Evolutionary conservation across 495 filamentous ascomycete genomes (phyloP), one percentile per base, ranked within the genome.

Genomic region (Podospora bellae-mahoneyi): DNA sequence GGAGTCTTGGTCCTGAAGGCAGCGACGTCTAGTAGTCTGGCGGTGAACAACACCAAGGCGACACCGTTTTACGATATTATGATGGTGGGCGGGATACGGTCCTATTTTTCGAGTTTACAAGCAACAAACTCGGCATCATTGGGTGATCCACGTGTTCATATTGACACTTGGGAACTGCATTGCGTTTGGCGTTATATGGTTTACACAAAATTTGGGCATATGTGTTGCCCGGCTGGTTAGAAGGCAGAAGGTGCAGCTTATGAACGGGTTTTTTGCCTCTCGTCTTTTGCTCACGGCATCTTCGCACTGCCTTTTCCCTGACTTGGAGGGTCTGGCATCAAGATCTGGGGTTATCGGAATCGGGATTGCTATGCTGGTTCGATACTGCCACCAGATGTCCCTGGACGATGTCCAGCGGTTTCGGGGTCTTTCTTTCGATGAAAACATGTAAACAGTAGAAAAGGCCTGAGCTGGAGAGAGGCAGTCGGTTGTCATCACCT

Each of bases 131-230:
- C 39, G 13, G 39, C 13, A 10, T 13, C 13, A 13, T 48, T 13
- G 13, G 2, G 7, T 48, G 39, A 9, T 48, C 9, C 39, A 48
- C 54, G 61, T 66, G 65, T 58, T 58, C 55, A 23, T 23, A 23
- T 3, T 58, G 20, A 58, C 55, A 60, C 20, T 48, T 69, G 71
- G 39, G 69, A 18, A 69, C 65, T 77, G 76, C 76, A 78, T 78
- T 70, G 76, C 76, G 76, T 70, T 70, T 28, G 76, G 76, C 73
- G 76, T 78, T 74, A 66, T 67, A 68, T 58, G 74, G 70, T 70
- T 18, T 77, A 77, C 67, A 77, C 66, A 77, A 75, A 76, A 76
- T 44, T 19, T 28, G 3, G 26, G 28, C 60, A 30, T 59, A 23
- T 61, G 34, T 65, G 62, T 63, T 32, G 56, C 54, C 19, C 66